These are phyloP conservation scores for Conticribra guillardii DNA, from an alignment of 108 stramenopile genomes.

Conservation along the genomic window DNA sequence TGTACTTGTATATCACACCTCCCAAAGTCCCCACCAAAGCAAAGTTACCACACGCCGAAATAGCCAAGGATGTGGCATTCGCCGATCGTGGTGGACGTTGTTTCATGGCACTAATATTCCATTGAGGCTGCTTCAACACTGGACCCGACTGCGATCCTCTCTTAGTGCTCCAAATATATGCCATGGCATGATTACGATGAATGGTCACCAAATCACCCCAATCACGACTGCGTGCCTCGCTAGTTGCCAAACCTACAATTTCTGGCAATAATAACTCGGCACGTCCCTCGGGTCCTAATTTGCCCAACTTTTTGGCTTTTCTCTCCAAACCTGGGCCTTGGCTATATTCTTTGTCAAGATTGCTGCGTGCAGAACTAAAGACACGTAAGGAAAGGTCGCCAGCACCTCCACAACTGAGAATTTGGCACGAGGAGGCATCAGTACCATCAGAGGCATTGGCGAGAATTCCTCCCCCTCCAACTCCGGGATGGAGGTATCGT, in stretches of 20 bases:
- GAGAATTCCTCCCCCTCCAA: slow-evolving; percentile 63
- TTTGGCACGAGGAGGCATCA: slow-evolving; percentile 82
- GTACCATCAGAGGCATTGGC: slow-evolving; percentile 78
- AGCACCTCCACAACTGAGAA: slow-evolving; percentile 66
- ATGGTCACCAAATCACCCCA: slow-evolving; percentile 93
- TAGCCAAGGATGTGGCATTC: slow-evolving; percentile 79
- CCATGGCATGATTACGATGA: slow-evolving; percentile 83
- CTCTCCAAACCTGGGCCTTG: slow-evolving; percentile 85
- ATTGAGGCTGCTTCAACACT: slow-evolving; percentile 72
- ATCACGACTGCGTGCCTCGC: slow-evolving; percentile 70
- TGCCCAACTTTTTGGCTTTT: slow-evolving; percentile 66
- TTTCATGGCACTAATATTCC: slow-evolving; percentile 90
- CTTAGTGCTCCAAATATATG: slow-evolving; percentile 87
- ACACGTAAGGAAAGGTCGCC: slow-evolving; percentile 74
- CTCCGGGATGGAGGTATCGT: slow-evolving; percentile 73
- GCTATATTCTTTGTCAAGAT: slow-evolving; percentile 85
- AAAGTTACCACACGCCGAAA: slow-evolving; percentile 87
- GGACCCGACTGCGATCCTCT: slow-evolving; percentile 82
- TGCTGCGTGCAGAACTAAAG: slow-evolving; percentile 82
- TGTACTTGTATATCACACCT: slow-evolving; percentile 94
- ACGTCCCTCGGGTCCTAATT: slow-evolving; percentile 52
- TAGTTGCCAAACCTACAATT: slow-evolving; percentile 64
- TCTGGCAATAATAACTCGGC: slow-evolving; percentile 76
- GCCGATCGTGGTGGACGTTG: slow-evolving; percentile 60
- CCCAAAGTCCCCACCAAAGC: slow-evolving; percentile 93